A percentile compares a stretch with the other conserved stretches of the same genome.
These are phyloP conservation scores for Cladosporium sp. DNA, from an alignment of 2,329 filamentous ascomycete genomes.

Conservation along the genomic window DNA sequence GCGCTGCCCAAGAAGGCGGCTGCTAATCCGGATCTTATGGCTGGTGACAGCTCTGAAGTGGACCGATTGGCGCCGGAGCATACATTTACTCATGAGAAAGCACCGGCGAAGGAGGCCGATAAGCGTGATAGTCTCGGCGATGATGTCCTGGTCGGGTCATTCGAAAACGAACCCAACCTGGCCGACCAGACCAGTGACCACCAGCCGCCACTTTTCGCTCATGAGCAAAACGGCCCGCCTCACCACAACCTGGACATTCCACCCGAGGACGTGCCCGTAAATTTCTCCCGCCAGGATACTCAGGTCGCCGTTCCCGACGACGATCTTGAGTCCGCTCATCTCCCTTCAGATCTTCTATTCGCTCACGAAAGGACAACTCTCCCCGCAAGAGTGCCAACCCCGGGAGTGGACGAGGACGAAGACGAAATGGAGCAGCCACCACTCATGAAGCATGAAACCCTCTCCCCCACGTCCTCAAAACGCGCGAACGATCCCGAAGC, in stretches of 20 bases:
- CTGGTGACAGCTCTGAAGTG: neutral
- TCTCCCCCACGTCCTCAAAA: neutral
- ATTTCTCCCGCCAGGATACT: constrained; percentile 15
- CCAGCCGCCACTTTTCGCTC: constrained; percentile 15
- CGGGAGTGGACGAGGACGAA: constrained; percentile 12
- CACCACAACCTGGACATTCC: neutral
- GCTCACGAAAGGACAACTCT: constrained; percentile 1
- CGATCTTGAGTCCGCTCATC: neutral
- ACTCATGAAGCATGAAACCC: constrained; percentile 29
- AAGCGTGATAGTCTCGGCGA: constrained; percentile 4
- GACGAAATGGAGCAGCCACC: constrained; percentile 26
- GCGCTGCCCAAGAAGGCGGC: constrained; percentile 10
- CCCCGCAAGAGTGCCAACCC: neutral
- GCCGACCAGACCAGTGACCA: neutral
- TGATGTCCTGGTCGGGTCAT: neutral
- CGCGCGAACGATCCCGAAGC: neutral
- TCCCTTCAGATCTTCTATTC: constrained; percentile 1
- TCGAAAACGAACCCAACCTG: too few species aligned
- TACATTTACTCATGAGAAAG: neutral
- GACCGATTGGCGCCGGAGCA: too few species aligned
- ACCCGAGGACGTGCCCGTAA: neutral
- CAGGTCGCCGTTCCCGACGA: neutral
- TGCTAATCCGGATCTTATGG: constrained; percentile 3
- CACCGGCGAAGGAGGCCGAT: neutral
- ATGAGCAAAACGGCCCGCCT: constrained; percentile 21